These are phyloP conservation scores for Ustilago loliicola DNA, from an alignment of 1,284 basidiomycete genomes.

Conservation along the genomic window DNA sequence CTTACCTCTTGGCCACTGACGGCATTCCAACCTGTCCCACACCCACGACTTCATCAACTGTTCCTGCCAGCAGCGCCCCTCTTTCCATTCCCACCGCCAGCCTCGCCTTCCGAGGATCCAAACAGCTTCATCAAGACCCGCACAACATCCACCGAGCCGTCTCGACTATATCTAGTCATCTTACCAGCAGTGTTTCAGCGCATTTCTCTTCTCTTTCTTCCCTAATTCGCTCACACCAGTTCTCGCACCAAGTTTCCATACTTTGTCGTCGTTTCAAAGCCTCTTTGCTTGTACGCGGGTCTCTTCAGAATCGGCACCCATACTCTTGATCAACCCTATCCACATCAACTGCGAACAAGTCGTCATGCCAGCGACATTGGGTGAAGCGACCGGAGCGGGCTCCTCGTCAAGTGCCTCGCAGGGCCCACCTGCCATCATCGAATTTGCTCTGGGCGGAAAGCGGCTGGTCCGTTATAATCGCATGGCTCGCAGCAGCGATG, in stretches of 20 bases:
- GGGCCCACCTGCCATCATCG: conserved; percentile 38
- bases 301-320: not conserved
- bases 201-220: not conserved
- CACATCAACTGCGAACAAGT: too few species aligned
- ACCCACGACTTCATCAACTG: conserved; percentile 11
- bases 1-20: not conserved
- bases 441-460: conserved; percentile 25
- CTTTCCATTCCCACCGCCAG: not conserved
- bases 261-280: not conserved
- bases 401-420: conserved; percentile 10
- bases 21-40: not conserved
- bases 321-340: too few species aligned
- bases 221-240: not conserved
- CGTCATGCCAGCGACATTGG: conserved; percentile 12
- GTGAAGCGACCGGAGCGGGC: conserved; percentile 11
- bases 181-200: not conserved
- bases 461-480: conserved; percentile 45
- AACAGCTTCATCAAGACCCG: conserved; percentile 2
- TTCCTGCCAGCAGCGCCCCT: not conserved
- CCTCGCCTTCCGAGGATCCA: not conserved
- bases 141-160: conserved; percentile 2
- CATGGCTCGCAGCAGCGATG: conserved; percentile 34
- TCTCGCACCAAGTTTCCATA: not conserved
- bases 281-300: not conserved
- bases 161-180: not conserved